Base-by-base conservation (phyloP, 2,329 filamentous ascomycete species). In the Aspergillus alliaceus region DNA sequence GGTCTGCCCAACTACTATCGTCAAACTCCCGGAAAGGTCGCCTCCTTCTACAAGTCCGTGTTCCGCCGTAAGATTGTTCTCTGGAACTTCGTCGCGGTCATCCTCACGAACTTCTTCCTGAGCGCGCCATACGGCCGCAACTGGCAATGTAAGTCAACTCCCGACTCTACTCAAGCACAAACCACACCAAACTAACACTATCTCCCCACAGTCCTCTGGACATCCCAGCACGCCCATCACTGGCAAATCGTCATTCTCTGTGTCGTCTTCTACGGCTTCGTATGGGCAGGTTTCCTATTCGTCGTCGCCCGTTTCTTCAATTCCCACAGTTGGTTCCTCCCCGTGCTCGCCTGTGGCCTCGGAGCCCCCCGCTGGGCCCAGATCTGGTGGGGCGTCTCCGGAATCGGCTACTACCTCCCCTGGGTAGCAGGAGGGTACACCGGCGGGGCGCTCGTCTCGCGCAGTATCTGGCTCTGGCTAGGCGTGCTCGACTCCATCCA, bases 71-170 rank as follows among this genome's bases (percentile, higher is more conserved):
- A 87, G 72, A 84, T 88, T 58, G 81, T 88, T 44, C 76, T 86
- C 15, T 89, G 86, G 86, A 88, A 87, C 75, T 84, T 88, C 71
- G 72, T 86, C 57, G 81, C 83, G 3, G 83, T 88, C 42, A 75
- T 87, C 58, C 73, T 88, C 27, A 86, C 88, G 66, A 89, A 89
- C 71, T 87, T 86, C 78, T 89, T 85, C 75, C 78, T 89, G 25
- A 84, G 83, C 25, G 81, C 86, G 0, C 85, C 84, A 1, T 89
- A 88, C 64, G 86, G 86, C 39, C 82, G 86, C 52, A 88, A 87
- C 69, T 89, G 86, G 86, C 75, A 77, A 39, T 89, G 81, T 75
- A 63, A 69, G 73, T 66, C 24, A 2, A 29, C 7, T 25, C 4
- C 24, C 15, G 12, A 6, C 2, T 18, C 2, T 11, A 12, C 12